Base-by-base conservation (phyloP, 2,329 filamentous ascomycete species). In the Cytospora schulzeri region DNA sequence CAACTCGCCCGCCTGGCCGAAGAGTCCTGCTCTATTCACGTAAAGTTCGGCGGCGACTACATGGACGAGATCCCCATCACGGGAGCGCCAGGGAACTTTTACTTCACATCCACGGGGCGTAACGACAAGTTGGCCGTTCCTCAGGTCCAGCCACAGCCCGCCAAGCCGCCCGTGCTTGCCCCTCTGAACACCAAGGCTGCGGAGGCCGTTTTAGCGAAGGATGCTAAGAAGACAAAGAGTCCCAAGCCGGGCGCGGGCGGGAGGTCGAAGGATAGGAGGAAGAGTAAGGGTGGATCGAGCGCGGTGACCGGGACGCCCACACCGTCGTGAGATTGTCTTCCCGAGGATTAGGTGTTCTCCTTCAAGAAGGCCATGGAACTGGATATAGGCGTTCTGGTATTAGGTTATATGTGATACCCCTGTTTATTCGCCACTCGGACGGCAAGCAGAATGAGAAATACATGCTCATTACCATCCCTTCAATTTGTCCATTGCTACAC, bases 41-140 rank as follows among this genome's bases (percentile, higher is more conserved):
- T 85, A 74, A 81, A 80, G 67, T 85, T 84, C 69, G 87, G 86
- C 45, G 83, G 85, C 57, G 86, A 89, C 68, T 89, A 87, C 71
- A 84, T 89, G 75, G 85, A 90, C 74, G 85, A 89, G 73, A 89
- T 88, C 68, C 86, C 87, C 51, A 89, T 90, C 69, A 88, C 86
- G 0, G 87, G 88, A 57, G 81, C 83, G 33, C 87, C 87, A 0
- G 87, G 87, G 57, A 85, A 87, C 61, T 90, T 89, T 73, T 85
- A 88, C 69, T 80, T 89, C 14, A 83, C 83, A 11, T 86, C 85
- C 9, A 88, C 85, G 0, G 86, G 87, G 1, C 81, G 85, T 61
- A 84, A 84, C 70, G 73, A 77, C 60, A 78, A 76, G 63, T 68
- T 76, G 9, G 66, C 68, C 33, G 60, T 64, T 7, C 66, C 66